phyloP scores from a whole-genome alignment of 2,329 filamentous ascomycete genomes.

The Trichophyton schoenleinii region DNA sequence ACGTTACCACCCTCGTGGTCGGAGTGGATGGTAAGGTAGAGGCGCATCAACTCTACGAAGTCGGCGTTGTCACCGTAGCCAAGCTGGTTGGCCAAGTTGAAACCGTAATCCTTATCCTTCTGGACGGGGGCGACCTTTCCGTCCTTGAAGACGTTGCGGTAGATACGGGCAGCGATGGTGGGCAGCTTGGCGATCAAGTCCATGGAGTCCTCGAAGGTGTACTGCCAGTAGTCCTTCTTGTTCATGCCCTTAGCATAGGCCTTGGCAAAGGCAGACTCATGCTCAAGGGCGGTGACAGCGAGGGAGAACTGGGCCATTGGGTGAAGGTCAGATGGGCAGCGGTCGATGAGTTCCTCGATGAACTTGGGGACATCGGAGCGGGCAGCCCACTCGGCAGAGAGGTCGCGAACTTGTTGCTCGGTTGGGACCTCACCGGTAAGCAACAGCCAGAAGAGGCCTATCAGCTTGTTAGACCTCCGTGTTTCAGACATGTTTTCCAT shows the following conservation, averaged over 20 bases:
- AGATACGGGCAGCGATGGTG: slow-evolving; percentile 95
- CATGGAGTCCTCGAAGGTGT: slow-evolving; percentile 99
- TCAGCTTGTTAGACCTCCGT: background rate
- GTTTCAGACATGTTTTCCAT: background rate
- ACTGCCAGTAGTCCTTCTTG: slow-evolving; percentile 99
- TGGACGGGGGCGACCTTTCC: slow-evolving; percentile 92
- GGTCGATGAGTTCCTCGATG: slow-evolving; percentile 98
- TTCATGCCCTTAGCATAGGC: slow-evolving; percentile 97
- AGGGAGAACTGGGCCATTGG: slow-evolving; percentile 99
- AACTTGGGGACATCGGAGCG: slow-evolving; percentile 95
- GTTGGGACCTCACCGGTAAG: slow-evolving; percentile 93
- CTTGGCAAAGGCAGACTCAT: slow-evolving; percentile 94
- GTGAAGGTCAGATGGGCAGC: slow-evolving; percentile 96
- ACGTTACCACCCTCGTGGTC: slow-evolving; percentile 99
- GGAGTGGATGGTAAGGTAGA: slow-evolving; percentile 99
- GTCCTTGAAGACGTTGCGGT: slow-evolving; percentile 99
- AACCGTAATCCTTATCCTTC: slow-evolving; percentile 99
- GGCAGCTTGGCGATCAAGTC: slow-evolving; percentile 99
- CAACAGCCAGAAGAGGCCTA: slow-evolving; percentile 98
- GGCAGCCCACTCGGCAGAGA: slow-evolving; percentile 97
- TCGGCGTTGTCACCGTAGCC: slow-evolving; percentile 90
- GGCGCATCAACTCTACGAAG: slow-evolving; percentile 95
- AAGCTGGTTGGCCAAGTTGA: slow-evolving; percentile 99
- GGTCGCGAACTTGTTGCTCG: slow-evolving; percentile 95
- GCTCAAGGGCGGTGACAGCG: slow-evolving; percentile 94